Base-by-base conservation (phyloP, 164 flowering plant species). In the Berberis vulgaris region DNA sequence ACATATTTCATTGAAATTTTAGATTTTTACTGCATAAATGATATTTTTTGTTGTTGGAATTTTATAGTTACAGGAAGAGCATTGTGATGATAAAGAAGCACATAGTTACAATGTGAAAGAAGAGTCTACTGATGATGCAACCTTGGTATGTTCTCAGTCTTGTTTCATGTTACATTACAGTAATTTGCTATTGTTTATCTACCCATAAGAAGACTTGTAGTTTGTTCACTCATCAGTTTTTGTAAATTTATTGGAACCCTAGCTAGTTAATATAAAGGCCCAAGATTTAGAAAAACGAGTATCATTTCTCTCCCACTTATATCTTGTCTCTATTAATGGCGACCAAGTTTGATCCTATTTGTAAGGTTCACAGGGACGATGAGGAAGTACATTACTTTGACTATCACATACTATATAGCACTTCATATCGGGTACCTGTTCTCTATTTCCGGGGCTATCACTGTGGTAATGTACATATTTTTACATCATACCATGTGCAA, bases 401-500 rank as follows among this genome's bases (percentile, higher is more conserved):
- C 71, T 80, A 88, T 73, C 98, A 93, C 70, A 80, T 88, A 49
- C 68, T 88, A 54, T 83, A 93, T 78, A 85, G 85, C 65, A 41
- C 70, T 41, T 84, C 98, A 6, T 93, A 80, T 71, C 76, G 74
- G 72, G 94, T 88, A 65, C 98, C 96, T 7, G 86, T 90, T 72
- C 88, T 93, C 26, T 90, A 83, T 65, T 86, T 90, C 62, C 90
- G 84, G 10, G 90, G 79, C 41, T 83, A 80, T 62, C 54, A 54
- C 59, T 67, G 71, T 64, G 90, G 98, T 85, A 82, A 26, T 65
- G 86, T 75, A 59, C 12, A 52, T 6, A 50, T 52, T 26, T 1
- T 7, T 52, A 52, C 8, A 10, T 52, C n/a, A 7, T 10, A 52
- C 2, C 54, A 52, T 6, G 54, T 10, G 11, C n/a, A 52, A 1